Percentiles rank a stretch among this genome's conserved stretches.
phyloP scores from a whole-genome alignment of 2,329 filamentous ascomycete genomes.

The Colletotrichum gloeosporioides region DNA sequence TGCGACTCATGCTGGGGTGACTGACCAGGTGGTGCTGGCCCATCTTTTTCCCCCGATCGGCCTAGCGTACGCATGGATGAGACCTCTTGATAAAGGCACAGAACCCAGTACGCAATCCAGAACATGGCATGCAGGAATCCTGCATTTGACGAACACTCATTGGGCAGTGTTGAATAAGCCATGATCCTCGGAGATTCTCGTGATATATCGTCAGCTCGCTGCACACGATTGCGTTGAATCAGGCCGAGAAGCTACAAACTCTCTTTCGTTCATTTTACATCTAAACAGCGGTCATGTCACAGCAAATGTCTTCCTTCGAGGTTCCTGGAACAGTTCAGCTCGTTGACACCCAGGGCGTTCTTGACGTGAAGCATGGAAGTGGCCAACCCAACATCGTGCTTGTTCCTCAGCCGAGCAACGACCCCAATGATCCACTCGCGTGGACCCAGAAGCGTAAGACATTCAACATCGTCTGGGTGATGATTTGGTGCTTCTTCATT shows the following conservation, averaged over 20 bases:
- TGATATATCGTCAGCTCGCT: neutral
- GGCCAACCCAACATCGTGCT: constrained; percentile 24
- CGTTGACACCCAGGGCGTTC: neutral
- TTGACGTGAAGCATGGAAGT: neutral
- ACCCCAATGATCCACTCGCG: constrained; percentile 28
- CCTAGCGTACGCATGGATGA: neutral
- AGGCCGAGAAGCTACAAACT: neutral
- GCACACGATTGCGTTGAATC: neutral
- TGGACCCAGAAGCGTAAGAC: constrained; percentile 26
- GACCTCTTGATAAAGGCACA: neutral
- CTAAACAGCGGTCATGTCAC: neutral
- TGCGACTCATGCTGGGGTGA: neutral
- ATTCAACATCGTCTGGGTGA: constrained; percentile 25
- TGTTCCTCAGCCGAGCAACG: constrained; percentile 27
- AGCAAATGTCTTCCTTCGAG: neutral
- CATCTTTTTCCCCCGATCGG: neutral
- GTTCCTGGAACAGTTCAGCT: neutral
- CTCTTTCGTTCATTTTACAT: neutral
- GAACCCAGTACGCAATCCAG: neutral
- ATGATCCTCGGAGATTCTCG: neutral
- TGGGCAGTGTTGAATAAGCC: neutral
- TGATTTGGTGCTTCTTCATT: constrained; percentile 30
- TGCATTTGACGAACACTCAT: neutral
- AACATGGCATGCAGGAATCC: neutral
- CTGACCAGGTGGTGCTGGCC: neutral